Percentiles rank a stretch among this genome's conserved stretches.
Evolutionary conservation across 1,284 basidiomycete genomes (phyloP).

Genomic region (Sporisorium graminicola): DNA sequence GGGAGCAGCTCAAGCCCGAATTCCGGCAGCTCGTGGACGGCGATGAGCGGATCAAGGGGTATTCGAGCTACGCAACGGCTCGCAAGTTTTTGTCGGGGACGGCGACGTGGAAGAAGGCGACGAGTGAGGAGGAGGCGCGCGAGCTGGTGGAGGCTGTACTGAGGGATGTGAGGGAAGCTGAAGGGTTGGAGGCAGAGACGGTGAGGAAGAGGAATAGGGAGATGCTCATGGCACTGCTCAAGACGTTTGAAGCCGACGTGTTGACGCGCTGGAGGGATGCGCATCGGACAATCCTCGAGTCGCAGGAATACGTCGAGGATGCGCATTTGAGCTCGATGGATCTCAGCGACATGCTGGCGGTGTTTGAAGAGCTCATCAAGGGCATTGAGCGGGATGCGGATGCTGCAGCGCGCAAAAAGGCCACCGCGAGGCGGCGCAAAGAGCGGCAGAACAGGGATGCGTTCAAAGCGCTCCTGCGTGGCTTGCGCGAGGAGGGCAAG

Average conservation of each 20-base stretch:
- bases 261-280: constrained; percentile 67
- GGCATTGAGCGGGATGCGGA: constrained; percentile 57
- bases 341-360: constrained; percentile 58
- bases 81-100: constrained; percentile 40
- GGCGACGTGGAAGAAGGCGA: constrained; percentile 40
- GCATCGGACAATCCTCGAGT: constrained; percentile 61
- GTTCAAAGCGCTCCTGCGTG: constrained; percentile 78
- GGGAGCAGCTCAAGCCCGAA: constrained; percentile 52
- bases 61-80: constrained; percentile 56
- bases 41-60: constrained; percentile 52
- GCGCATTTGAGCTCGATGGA: constrained; percentile 54
- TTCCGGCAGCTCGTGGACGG: constrained; percentile 33
- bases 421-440: constrained; percentile 19
- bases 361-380: constrained; percentile 65
- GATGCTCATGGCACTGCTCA: constrained; percentile 62
- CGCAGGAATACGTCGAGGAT: constrained; percentile 59
- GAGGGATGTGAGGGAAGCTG: constrained; percentile 44
- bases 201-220: constrained; percentile 56
- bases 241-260: constrained; percentile 63
- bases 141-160: constrained; percentile 48
- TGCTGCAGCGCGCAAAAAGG: constrained; percentile 24
- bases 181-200: constrained; percentile 37
- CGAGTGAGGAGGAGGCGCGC: constrained; percentile 50
- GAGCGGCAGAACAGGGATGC: constrained; percentile 61
- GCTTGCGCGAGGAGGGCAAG: constrained; percentile 77